Base-by-base conservation (phyloP, 1,284 basidiomycete genomes). In the Rhodotorula sp. region DNA sequence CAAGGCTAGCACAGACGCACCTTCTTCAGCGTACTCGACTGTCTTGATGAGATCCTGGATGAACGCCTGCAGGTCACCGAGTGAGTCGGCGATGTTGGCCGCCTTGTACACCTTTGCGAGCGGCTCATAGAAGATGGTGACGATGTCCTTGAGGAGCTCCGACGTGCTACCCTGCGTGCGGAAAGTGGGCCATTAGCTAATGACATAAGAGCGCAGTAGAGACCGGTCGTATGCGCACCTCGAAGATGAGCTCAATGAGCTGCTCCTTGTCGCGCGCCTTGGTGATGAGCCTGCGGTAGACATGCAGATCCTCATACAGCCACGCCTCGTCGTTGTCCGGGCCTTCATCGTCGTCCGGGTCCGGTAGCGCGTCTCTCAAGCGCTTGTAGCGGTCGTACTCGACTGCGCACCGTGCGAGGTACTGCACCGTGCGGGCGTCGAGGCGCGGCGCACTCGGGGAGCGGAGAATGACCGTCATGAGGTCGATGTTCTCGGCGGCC, bases 91-190 rank as follows among this genome's bases (percentile, higher is more conserved):
- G 67, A 99, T 97, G 80, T 92, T 97, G 9, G 97, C 97, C 8
- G 96, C 96, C 80, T 92, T 91, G 84, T 99, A 99, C 3, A 99
- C 97, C 79, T 96, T 92, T 0, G 97, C 97, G n/a, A 99, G 85
- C 1, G 97, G 97, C 1, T 95, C 84, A 82, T 99, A 99, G 82
- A 99, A 99, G 73, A 99, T 99, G 21, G 97, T 98, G 78, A 99
- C 94, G 73, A 99, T 98, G 81, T 99, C 97, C 82, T 96, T 98
- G 78, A 99, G 84, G 53, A 99, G 84, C 61, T 98, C 96, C 6
- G 97, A 89, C 0, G 97, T 99, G 54, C 90, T 90, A 22, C 95
- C 94, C 93, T 96, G 73, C 4, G 58, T 1, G 21, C 4, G 22
- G 44, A 10, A 7, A 1, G 17, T 25, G 6, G 25, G 2, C 27